Conservation (phyloP, 2,329 filamentous ascomycete species). For the Venturia aucupariae region DNA sequence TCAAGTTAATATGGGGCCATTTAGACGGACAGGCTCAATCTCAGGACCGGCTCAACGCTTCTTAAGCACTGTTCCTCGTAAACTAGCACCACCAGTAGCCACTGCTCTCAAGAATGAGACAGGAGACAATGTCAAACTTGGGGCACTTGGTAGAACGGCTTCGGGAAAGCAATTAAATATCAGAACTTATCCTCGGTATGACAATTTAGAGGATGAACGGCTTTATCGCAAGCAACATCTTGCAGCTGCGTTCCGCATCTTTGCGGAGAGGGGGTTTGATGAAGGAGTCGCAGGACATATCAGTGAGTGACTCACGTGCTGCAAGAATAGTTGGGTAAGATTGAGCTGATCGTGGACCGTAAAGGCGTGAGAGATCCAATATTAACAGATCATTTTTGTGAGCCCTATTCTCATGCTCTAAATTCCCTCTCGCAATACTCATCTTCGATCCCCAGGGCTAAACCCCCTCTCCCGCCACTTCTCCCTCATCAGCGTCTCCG, state of each 20-base stretch:
- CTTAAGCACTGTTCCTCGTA: neutral
- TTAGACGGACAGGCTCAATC: neutral
- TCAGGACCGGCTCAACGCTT: neutral
- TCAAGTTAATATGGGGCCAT: neutral
- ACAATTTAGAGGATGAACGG: constrained; percentile 31
- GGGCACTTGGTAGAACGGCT: constrained; percentile 38
- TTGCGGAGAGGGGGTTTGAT: constrained; percentile 31
- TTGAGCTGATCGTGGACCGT: constrained; percentile 18
- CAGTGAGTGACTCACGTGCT: constrained; percentile 22
- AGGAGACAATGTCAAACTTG: constrained; percentile 33
- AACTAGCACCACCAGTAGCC: constrained; percentile 23
- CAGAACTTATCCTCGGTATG: constrained; percentile 35
- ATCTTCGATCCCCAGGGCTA: constrained; percentile 23
- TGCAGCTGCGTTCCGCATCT: constrained; percentile 35
- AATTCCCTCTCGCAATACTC: neutral
- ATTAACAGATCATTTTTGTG: constrained; percentile 30
- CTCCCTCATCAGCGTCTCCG: constrained; percentile 31
- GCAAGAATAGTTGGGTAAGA: neutral
- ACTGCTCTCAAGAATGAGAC: constrained; percentile 28
- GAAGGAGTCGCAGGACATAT: constrained; percentile 39
- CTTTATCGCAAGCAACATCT: constrained; percentile 38
- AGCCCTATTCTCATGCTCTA: constrained; percentile 10
- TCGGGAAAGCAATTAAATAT: constrained; percentile 38
- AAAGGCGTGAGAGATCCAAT: constrained; percentile 26
- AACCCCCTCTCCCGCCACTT: constrained; percentile 39